Evolutionary conservation across 2,329 filamentous ascomycete species (phyloP).

Genomic region (Arthrocladium fulminans): DNA sequence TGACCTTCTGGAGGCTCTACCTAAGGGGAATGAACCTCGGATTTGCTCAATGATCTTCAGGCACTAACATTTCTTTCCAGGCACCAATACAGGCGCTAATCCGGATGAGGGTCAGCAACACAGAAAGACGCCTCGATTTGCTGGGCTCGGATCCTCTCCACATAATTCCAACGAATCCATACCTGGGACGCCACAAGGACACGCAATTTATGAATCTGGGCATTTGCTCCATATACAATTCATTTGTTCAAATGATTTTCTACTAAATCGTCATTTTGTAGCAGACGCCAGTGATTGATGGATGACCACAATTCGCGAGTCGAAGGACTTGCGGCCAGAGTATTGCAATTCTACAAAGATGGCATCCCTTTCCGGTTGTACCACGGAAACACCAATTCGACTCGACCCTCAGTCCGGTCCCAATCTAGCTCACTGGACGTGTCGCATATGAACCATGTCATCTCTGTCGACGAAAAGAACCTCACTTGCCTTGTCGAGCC

Average conservation of each 20-base stretch:
- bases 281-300: not conserved
- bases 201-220: too few relatives aligned
- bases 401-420: constrained; percentile 35
- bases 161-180: too few relatives aligned
- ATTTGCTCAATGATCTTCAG: too few relatives aligned
- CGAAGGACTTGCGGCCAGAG: not conserved
- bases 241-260: too few relatives aligned
- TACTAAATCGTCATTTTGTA: too few relatives aligned
- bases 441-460: constrained; percentile 52
- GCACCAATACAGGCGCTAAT: not conserved
- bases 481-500: constrained; percentile 59
- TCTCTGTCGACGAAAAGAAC: constrained; percentile 47
- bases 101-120: not conserved
- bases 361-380: constrained; percentile 45
- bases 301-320: constrained; percentile 1
- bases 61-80: not conserved
- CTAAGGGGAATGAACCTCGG: too few relatives aligned
- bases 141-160: too few relatives aligned
- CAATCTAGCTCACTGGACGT: constrained; percentile 48
- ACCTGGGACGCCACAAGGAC: too few relatives aligned
- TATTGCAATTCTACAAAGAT: constrained; percentile 19
- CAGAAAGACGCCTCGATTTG: not conserved
- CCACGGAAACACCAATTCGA: constrained; percentile 50
- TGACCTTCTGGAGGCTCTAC: too few relatives aligned
- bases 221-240: too few relatives aligned